phyloP scores from a whole-genome alignment of 768 basidiomycete species.

The Lactifluus rugatus region DNA sequence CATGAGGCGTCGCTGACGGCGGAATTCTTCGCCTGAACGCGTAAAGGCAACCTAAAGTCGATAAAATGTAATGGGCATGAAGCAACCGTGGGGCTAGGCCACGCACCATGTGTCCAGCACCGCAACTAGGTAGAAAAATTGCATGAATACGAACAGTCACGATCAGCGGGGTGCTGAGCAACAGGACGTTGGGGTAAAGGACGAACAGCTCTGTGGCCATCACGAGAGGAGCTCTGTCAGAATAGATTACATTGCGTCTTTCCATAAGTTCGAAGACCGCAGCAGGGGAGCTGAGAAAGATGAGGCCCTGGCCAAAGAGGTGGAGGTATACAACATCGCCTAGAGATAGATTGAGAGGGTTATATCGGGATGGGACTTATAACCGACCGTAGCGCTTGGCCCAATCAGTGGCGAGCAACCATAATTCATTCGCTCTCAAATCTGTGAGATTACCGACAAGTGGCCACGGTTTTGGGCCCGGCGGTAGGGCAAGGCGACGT shows the following conservation, averaged over 20 bases:
- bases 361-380: background rate
- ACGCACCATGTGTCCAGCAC: conserved; percentile 19
- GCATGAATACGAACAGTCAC: background rate
- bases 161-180: background rate
- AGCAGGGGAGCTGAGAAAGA: conserved; percentile 56
- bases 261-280: conserved; percentile 58
- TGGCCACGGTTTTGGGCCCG: conserved; percentile 59
- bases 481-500: conserved; percentile 35
- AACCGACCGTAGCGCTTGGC: conserved; percentile 51
- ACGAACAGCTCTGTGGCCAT: conserved; percentile 67
- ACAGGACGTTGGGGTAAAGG: background rate
- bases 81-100: background rate
- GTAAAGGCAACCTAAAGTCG: conserved; percentile 15
- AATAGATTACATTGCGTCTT: conserved; percentile 59
- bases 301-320: conserved; percentile 53
- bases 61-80: background rate
- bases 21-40: conserved; percentile 16
- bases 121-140: conserved; percentile 4
- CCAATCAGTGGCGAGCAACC: conserved; percentile 55
- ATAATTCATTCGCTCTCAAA: conserved; percentile 50
- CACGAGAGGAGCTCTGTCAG: conserved; percentile 59
- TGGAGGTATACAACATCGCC: conserved; percentile 60
- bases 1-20: conserved; percentile 19
- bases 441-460: conserved; percentile 56
- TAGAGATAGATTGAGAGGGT: conserved; percentile 21